A percentile compares a stretch with the other conserved stretches of the same genome.
Evolutionary conservation across 306 rosid genomes (phyloP).

Genomic region (Hippophae rhamnoides): DNA sequence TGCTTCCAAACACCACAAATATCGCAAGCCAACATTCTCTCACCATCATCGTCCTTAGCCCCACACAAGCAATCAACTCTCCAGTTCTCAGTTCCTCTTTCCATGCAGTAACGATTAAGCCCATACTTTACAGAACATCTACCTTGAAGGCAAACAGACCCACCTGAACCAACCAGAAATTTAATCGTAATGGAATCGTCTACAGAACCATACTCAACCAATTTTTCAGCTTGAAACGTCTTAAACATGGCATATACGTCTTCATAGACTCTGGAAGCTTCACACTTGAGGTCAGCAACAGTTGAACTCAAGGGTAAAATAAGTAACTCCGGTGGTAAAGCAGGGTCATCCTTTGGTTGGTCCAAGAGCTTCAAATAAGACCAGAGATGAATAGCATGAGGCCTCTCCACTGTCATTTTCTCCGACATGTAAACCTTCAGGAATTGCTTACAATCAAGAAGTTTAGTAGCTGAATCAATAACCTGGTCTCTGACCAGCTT

Average conservation of each 20-base stretch:
- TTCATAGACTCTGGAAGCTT: slow-evolving; percentile 41
- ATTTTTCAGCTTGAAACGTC: slow-evolving; percentile 45
- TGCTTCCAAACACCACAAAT: slow-evolving; percentile 70
- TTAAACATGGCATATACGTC: slow-evolving; percentile 61
- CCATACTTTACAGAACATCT: slow-evolving; percentile 44
- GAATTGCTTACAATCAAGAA: slow-evolving; percentile 70
- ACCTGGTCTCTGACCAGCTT: slow-evolving; percentile 23
- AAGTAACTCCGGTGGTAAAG: slow-evolving; percentile 52
- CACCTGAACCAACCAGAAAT: slow-evolving; percentile 40
- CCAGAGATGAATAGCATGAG: slow-evolving; percentile 37
- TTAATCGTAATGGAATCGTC: slow-evolving; percentile 37
- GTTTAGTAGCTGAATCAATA: slow-evolving; percentile 49
- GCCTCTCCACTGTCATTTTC: slow-evolving; percentile 1
- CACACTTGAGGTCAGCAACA: slow-evolving; percentile 36
- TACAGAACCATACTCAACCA: slow-evolving; percentile 34
- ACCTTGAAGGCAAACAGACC: slow-evolving; percentile 38
- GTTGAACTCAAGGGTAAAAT: slow-evolving; percentile 50
- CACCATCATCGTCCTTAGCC: slow-evolving; percentile 73
- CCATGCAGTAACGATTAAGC: slow-evolving; percentile 48
- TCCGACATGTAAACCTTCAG: slow-evolving; percentile 44
- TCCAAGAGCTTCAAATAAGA: slow-evolving; percentile 55
- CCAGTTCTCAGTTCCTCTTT: slow-evolving; percentile 60
- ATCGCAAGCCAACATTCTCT: slow-evolving; percentile 71
- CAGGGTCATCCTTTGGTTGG: slow-evolving; percentile 40
- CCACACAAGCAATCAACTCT: slow-evolving; percentile 64